Base-by-base conservation (phyloP, 106 monocot genomes). In the Allium fistulosum region DNA sequence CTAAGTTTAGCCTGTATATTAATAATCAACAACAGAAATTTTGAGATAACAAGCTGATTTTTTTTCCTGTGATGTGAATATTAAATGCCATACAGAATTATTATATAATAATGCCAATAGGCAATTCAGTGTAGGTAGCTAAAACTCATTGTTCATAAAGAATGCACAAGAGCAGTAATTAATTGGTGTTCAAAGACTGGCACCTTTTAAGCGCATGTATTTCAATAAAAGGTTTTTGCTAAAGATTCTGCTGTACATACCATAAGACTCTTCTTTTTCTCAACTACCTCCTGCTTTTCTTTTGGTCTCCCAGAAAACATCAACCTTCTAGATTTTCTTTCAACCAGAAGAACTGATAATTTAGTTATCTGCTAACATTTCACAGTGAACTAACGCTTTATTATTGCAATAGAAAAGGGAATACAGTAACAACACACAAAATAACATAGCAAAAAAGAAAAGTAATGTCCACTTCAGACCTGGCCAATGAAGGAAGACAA, bases 401-500 rank as follows among this genome's bases (percentile, higher is more conserved):
- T 37, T 37, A 37, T 37, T 37, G 37, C 37, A 37, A 37, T 37
- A 37, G 37, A 37, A 55, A 55, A 55, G 11, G 53, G 53, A 55
- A 55, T 55, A 37, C 37, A 4, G 37, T 37, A 37, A 37, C 3
- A 28, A 2, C 1, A 28, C 37, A 37, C 4, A 37, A 37, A 1
- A 37, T 37, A 2, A 37, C 37, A 37, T 37, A 37, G 37, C 37
- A 37, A 5, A 37, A 37, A 2, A 37, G 37, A 5, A 37, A 37
- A 37, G 37, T 37, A 37, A 37, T 37, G 61, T 14, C 26, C 26
- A 66, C 51, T 65, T 75, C 71, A 69, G 67, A 92, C 97, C 89
- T 99, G 92, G 66, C 97, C 97, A 79, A 99, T 69, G 76, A 99
- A 92, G 63, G 97, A 99, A 37, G 92, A 90, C 17, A 99, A 77